Evolutionary conservation across 2,329 filamentous ascomycete genomes (phyloP), one percentile per base, ranked within the genome.

Genomic region (Colletotrichum sp.): DNA sequence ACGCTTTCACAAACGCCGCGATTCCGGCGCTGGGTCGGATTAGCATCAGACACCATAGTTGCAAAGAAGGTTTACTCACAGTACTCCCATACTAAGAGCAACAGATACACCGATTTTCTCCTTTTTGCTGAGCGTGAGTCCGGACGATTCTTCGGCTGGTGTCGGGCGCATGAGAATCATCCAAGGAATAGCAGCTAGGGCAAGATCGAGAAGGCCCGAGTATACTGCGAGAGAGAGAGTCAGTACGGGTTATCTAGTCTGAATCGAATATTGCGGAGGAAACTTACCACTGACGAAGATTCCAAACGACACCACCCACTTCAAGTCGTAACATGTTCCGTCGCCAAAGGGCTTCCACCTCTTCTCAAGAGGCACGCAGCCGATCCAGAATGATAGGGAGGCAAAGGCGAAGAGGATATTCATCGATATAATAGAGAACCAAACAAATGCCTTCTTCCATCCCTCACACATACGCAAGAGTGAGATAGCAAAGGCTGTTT

Each of bases 401-500:
- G 72, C 78, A 16, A 77, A 71, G 59, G 68, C 75, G 34, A 82
- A 78, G 24, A 79, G 34, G 8, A 79, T 24, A 57, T 80, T 84
- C 76, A 84, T 81, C 5, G 80, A 80, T 8, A 82, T 62, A 24
- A 84, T 83, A 69, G 82, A 77, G 67, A 81, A 80, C 80, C 83
- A 83, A n/a, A 86, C 78, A 10, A 81, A 70, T 6, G 64, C 64
- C 44, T 79, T 80, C 55, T 81, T 78, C 71, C 77, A 77, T 6
- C 81, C 80, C 9, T 81, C 77, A 8, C 79, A 80, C 34, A 85
- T 78, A 6, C 82, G 80, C 12, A 84, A 77, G 6, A 85, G 78
- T 5, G 84, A 84, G 5, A 85, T 68, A 10, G 83, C 84, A 59
- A 86, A 85, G 3, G 85, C 85, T 1, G 84, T 85, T 76, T 86